phyloP scores from a whole-genome alignment of 2,329 filamentous ascomycete species.

The Fusarium floridanum region DNA sequence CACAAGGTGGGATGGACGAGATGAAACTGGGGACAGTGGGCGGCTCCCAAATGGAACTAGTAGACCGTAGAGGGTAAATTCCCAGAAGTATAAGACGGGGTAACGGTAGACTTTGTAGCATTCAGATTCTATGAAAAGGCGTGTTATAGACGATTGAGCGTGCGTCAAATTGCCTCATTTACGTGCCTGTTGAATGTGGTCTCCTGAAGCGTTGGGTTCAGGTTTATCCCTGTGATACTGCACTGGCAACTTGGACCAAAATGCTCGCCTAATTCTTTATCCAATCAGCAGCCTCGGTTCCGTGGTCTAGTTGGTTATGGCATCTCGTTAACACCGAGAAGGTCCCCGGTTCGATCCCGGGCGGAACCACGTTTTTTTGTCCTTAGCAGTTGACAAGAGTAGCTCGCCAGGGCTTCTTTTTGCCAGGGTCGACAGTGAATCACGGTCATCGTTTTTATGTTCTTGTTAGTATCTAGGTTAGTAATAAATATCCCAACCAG shows the following conservation, averaged over 20 bases:
- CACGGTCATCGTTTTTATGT: background rate
- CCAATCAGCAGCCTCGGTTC: background rate
- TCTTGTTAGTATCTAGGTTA: background rate
- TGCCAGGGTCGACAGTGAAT: background rate
- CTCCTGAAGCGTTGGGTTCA: background rate
- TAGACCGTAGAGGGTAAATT: background rate
- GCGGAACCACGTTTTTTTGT: background rate
- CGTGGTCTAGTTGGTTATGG: conserved; percentile 4
- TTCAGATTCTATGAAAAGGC: background rate
- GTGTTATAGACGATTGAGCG: background rate
- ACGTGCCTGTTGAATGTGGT: background rate
- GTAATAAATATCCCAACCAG: background rate
- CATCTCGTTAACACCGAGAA: conserved; percentile 4
- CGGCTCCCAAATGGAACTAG: background rate
- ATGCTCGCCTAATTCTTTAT: fast-evolving
- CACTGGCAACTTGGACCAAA: background rate
- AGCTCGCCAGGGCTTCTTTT: background rate
- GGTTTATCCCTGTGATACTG: background rate
- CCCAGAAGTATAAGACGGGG: background rate
- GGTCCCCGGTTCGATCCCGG: conserved; percentile 2
- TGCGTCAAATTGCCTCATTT: no score
- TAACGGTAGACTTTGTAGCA: background rate
- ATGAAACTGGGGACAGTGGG: background rate
- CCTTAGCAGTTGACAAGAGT: no score
- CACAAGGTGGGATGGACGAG: background rate